Evolutionary conservation across 805 yeast genomes (phyloP).

Genomic region (Ogataea methylovora): DNA sequence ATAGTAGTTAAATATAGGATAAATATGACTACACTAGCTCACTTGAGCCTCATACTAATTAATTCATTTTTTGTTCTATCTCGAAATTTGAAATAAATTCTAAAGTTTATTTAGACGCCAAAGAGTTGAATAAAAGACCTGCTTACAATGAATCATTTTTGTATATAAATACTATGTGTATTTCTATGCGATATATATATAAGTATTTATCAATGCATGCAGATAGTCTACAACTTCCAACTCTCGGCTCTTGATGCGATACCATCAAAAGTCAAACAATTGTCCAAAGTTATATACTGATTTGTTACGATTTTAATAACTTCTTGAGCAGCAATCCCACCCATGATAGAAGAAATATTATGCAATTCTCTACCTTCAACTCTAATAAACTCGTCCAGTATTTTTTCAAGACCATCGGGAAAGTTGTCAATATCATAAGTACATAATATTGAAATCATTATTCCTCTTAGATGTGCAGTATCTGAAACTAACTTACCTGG

Average conservation of each 20-base stretch:
- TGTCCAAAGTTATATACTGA: slow-evolving; percentile 76
- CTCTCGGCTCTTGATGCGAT: slow-evolving; percentile 38
- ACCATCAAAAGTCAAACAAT: slow-evolving; percentile 70
- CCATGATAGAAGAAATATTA: slow-evolving; percentile 61
- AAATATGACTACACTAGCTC: too few relatives aligned
- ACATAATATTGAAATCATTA: slow-evolving; percentile 19
- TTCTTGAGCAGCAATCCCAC: slow-evolving; percentile 86
- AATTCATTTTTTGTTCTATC: too few relatives aligned
- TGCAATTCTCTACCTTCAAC: slow-evolving; percentile 39
- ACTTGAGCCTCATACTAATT: too few relatives aligned
- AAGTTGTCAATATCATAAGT: slow-evolving; percentile 13
- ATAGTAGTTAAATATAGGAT: too few relatives aligned
- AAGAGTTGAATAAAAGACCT: too few relatives aligned
- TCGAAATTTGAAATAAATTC: too few relatives aligned
- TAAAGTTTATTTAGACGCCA: too few relatives aligned
- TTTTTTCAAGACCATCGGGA: slow-evolving; percentile 31
- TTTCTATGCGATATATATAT: too few relatives aligned
- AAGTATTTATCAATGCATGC: too few relatives aligned
- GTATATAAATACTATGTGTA: too few relatives aligned
- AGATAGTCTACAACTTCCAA: slow-evolving; percentile 16
- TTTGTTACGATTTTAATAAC: slow-evolving; percentile 63
- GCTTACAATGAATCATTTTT: too few relatives aligned
- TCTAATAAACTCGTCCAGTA: slow-evolving; percentile 34
- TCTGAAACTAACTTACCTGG: slow-evolving; percentile 5
- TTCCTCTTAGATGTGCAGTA: slow-evolving; percentile 14